These are phyloP conservation scores for Cercospora citrullina DNA, from an alignment of 2,329 filamentous ascomycete genomes.

Conservation along the genomic window DNA sequence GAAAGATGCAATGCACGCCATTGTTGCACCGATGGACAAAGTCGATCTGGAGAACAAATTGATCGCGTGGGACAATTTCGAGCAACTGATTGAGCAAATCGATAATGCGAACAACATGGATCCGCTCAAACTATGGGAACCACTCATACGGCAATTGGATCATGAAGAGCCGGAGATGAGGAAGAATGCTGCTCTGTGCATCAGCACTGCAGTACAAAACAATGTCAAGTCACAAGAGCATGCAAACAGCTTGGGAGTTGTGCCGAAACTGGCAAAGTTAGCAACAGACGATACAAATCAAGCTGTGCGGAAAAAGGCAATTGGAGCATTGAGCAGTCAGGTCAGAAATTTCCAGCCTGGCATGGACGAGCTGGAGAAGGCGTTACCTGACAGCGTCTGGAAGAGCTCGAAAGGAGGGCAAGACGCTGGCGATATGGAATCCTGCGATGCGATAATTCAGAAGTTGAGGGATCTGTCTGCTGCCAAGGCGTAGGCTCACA, in stretches of 20 bases:
- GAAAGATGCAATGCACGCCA: slow-evolving; percentile 76
- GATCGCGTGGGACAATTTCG: slow-evolving; percentile 89
- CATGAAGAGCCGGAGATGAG: slow-evolving; percentile 71
- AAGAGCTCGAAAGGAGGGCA: slow-evolving; percentile 55
- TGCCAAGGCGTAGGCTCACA: slow-evolving; percentile 12
- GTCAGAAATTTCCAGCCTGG: slow-evolving; percentile 86
- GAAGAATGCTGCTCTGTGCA: slow-evolving; percentile 88
- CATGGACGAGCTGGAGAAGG: slow-evolving; percentile 65
- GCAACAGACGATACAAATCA: slow-evolving; percentile 60
- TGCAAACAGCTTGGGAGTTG: slow-evolving; percentile 61
- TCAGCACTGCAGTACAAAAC: slow-evolving; percentile 94
- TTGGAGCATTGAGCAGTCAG: slow-evolving; percentile 83
- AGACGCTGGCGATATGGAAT: slow-evolving; percentile 86
- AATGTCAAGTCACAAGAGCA: slow-evolving; percentile 83
- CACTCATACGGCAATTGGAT: slow-evolving; percentile 69
- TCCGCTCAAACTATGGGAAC: slow-evolving; percentile 75
- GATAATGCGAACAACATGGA: slow-evolving; percentile 97
- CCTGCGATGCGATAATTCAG: slow-evolving; percentile 59
- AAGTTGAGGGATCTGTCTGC: slow-evolving; percentile 36
- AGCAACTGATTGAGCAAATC: slow-evolving; percentile 85
- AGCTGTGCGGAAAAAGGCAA: slow-evolving; percentile 77
- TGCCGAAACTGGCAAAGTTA: slow-evolving; percentile 69
- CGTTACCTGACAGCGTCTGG: slow-evolving; percentile 63
- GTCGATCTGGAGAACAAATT: slow-evolving; percentile 73
- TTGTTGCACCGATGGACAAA: slow-evolving; percentile 57